A percentile compares a stretch with the other conserved stretches of the same genome.
Evolutionary conservation across 106 monocot genomes (phyloP).

Genomic region (Cymbidium sinense): DNA sequence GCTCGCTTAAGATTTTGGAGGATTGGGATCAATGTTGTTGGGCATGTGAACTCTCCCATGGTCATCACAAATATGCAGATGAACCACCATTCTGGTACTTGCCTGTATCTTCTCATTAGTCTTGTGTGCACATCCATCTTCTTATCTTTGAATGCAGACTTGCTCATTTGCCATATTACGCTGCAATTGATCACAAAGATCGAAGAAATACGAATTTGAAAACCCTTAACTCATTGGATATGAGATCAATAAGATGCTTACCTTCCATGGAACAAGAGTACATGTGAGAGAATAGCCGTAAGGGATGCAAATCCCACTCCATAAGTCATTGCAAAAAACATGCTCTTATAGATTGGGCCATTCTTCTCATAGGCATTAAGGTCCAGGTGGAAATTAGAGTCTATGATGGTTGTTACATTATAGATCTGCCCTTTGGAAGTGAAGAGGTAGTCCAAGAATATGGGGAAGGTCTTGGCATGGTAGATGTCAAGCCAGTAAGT

Average conservation of each 20-base stretch:
- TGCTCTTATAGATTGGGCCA: constrained; percentile 67
- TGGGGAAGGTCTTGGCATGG: constrained; percentile 70
- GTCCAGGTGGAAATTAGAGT: constrained; percentile 59
- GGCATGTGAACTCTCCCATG: too few relatives aligned
- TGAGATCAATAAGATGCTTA: constrained; percentile 11
- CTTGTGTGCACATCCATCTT: constrained; percentile 85
- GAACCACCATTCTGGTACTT: constrained; percentile 94
- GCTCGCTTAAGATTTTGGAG: too few relatives aligned
- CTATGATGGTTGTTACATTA: constrained; percentile 61
- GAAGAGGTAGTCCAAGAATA: constrained; percentile 76
- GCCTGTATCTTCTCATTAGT: constrained; percentile 77
- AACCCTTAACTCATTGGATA: background rate
- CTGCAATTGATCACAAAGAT: constrained; percentile 10
- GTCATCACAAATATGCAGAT: constrained; percentile 57
- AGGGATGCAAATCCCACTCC: constrained; percentile 82
- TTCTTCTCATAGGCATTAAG: constrained; percentile 57
- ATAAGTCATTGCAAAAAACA: constrained; percentile 69
- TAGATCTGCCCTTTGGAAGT: constrained; percentile 38
- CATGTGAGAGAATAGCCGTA: constrained; percentile 63
- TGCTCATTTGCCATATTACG: constrained; percentile 74
- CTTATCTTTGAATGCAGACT: constrained; percentile 66
- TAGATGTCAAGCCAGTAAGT: constrained; percentile 73
- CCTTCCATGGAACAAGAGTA: constrained; percentile 84
- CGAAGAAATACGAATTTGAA: background rate
- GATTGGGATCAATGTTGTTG: too few relatives aligned